Conservation (phyloP, 2,329 filamentous ascomycete genomes). For the Trichoderma sp. region DNA sequence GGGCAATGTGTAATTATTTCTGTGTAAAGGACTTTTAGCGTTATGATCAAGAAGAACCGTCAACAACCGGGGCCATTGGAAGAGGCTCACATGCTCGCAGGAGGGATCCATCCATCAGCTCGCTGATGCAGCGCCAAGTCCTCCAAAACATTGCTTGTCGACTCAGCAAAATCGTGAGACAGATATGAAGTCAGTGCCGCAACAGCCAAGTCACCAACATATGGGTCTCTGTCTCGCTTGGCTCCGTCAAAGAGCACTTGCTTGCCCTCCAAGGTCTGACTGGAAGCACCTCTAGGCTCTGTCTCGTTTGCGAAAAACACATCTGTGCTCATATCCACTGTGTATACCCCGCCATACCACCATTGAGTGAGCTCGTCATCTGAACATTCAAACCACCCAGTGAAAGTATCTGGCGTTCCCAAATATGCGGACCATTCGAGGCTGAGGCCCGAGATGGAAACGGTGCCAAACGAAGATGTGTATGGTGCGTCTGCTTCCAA, state of each 20-base stretch:
- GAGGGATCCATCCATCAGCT: slow-evolving; percentile 52
- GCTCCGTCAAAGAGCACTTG: slow-evolving; percentile 49
- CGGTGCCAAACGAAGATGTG: slow-evolving; percentile 40
- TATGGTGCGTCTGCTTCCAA: slow-evolving; percentile 43
- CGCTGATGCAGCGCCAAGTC: slow-evolving; percentile 49
- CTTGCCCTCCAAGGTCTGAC: slow-evolving; percentile 43
- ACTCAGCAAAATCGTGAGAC: slow-evolving; percentile 41
- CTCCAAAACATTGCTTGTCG: slow-evolving; percentile 46
- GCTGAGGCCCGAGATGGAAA: slow-evolving; percentile 42
- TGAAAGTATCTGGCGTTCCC: slow-evolving; percentile 47
- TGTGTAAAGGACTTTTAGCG: slow-evolving; percentile 19
- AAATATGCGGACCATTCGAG: slow-evolving; percentile 45
- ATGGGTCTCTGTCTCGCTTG: slow-evolving; percentile 52
- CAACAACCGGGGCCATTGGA: background rate
- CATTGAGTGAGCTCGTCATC: slow-evolving; percentile 47
- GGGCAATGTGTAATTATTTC: slow-evolving; percentile 44
- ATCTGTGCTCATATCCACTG: slow-evolving; percentile 48
- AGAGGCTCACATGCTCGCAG: slow-evolving; percentile 46
- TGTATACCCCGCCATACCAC: slow-evolving; percentile 54
- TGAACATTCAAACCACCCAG: slow-evolving; percentile 52
- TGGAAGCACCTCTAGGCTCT: slow-evolving; percentile 45
- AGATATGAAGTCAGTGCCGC: slow-evolving; percentile 47
- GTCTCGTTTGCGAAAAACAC: slow-evolving; percentile 46
- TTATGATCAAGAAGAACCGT: background rate
- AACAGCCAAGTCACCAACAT: slow-evolving; percentile 51